Conservation (phyloP, 2,329 filamentous ascomycete species). For the Stemphylium lycopersici region DNA sequence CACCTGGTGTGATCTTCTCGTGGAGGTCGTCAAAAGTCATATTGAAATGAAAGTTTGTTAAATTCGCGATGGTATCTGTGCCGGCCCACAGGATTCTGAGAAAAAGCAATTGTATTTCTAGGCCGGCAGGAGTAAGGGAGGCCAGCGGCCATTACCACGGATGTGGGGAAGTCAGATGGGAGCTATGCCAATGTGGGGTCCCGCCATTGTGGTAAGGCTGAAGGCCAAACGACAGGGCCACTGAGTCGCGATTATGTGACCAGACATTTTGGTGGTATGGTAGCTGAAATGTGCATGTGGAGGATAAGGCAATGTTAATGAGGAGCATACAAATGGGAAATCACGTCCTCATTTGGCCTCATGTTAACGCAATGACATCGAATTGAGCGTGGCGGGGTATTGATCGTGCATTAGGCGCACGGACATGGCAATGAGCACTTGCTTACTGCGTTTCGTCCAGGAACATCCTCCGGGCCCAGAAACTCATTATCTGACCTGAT, state of each 20-base stretch:
- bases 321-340: not conserved
- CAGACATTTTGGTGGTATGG: not conserved
- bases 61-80: not conserved
- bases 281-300: not conserved
- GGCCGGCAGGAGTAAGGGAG: not conserved
- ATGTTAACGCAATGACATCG: too few species aligned
- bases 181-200: conserved; percentile 35
- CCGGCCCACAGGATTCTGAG: not conserved
- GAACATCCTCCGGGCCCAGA: too few species aligned
- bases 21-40: conserved; percentile 44
- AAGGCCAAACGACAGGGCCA: not conserved
- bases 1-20: conserved; percentile 40
- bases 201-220: conserved; percentile 17
- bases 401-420: too few species aligned
- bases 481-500: too few species aligned
- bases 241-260: not conserved
- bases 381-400: too few species aligned
- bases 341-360: too few species aligned
- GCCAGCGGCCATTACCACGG: conserved; percentile 13
- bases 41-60: not conserved
- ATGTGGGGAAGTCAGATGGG: conserved; percentile 29
- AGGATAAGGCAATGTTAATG: not conserved
- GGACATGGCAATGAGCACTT: too few species aligned
- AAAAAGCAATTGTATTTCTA: not conserved
- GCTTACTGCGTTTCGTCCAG: too few species aligned